Percentiles rank a stretch among this genome's conserved stretches.
These are phyloP conservation scores for Aspergillus taichungensis DNA, from an alignment of 495 filamentous ascomycete genomes.

Conservation along the genomic window DNA sequence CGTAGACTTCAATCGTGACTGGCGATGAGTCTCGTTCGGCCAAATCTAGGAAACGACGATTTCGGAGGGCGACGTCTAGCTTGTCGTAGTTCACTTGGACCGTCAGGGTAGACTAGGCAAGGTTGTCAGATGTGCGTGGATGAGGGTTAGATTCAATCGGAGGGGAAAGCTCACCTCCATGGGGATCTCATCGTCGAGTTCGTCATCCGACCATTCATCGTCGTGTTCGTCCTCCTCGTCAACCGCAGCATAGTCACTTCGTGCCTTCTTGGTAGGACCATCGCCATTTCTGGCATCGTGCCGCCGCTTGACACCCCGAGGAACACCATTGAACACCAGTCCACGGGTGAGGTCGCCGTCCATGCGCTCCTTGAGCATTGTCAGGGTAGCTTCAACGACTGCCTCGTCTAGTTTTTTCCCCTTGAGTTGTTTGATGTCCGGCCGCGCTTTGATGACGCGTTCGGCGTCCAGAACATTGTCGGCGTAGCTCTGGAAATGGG, in stretches of 20 bases:
- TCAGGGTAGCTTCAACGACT: conserved; percentile 30
- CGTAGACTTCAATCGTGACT: conserved; percentile 64
- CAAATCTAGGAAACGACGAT: conserved; percentile 58
- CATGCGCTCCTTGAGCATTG: conserved; percentile 24
- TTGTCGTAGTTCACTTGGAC: conserved; percentile 82
- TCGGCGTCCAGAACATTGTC: conserved; percentile 44
- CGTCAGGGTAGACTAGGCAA: conserved; percentile 46
- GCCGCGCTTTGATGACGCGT: conserved; percentile 25
- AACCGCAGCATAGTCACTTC: conserved; percentile 17
- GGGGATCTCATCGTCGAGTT: conserved; percentile 26
- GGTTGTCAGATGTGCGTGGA: too few species aligned
- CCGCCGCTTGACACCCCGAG: conserved; percentile 29
- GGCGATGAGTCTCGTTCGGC: conserved; percentile 44
- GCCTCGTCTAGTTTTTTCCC: conserved; percentile 51
- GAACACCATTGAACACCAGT: conserved; percentile 29
- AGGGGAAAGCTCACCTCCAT: conserved; percentile 27
- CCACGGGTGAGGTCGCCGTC: conserved; percentile 26
- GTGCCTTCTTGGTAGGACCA: conserved; percentile 8
- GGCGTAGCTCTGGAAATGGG: conserved; percentile 41
- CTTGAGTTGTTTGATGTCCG: conserved; percentile 37
- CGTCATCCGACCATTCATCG: conserved; percentile 35
- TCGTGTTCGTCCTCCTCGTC: conserved; percentile 27
- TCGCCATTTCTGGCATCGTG: conserved; percentile 10
- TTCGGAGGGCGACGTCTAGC: conserved; percentile 72
- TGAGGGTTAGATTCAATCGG: background rate